Conservation (phyloP, 2,329 filamentous ascomycete genomes). For the Aureobasidium sp. region DNA sequence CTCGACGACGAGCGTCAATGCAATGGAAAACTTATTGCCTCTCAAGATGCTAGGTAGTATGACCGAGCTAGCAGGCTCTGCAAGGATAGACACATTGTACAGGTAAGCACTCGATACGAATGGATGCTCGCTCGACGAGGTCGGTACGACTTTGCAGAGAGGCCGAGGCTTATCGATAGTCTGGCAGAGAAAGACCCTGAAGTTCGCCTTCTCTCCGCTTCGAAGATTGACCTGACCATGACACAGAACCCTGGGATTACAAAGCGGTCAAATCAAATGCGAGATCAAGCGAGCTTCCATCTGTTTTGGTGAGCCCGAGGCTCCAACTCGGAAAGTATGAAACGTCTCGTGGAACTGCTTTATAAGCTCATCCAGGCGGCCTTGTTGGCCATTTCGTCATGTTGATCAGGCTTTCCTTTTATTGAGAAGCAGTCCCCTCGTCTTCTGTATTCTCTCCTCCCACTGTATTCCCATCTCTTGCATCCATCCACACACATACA, state of each 20-base stretch:
- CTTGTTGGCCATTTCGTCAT: constrained; percentile 15
- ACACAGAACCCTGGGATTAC: neutral
- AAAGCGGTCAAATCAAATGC: constrained; percentile 3
- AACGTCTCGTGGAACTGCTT: neutral
- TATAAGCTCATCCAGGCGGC: constrained; percentile 7
- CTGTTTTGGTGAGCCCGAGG: neutral
- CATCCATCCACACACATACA: neutral
- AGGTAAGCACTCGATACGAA: neutral
- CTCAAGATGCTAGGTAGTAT: neutral
- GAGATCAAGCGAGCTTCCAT: neutral
- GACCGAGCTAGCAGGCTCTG: neutral
- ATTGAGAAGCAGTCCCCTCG: neutral
- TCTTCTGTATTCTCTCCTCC: neutral
- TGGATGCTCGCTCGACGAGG: neutral
- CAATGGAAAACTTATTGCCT: too few species aligned
- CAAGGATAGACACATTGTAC: neutral
- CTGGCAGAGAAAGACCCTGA: neutral
- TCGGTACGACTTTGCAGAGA: neutral
- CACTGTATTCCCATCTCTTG: neutral
- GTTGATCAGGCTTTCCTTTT: neutral
- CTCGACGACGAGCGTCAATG: neutral
- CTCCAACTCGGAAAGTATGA: neutral
- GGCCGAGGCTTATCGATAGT: constrained; percentile 10
- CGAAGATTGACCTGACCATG: constrained; percentile 8
- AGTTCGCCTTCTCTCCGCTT: constrained; percentile 5